Evolutionary conservation across 805 yeast species (phyloP).

Genomic region (Candida hispaniensis): DNA sequence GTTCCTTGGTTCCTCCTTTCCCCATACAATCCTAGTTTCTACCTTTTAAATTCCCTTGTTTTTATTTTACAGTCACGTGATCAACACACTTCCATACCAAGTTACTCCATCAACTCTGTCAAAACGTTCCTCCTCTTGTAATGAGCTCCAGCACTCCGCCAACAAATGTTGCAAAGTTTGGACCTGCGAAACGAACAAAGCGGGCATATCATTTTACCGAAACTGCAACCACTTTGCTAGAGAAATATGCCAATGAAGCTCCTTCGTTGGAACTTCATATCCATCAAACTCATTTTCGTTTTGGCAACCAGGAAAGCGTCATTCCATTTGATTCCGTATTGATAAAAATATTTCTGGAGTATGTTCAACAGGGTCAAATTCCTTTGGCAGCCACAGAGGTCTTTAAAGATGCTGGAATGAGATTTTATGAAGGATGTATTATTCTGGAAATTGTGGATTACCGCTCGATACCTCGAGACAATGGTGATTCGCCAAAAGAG

Average conservation of each 20-base stretch:
- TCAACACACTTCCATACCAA: no score
- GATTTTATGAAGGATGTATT: constrained; percentile 81
- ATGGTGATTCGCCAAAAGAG: constrained; percentile 6
- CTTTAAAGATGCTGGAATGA: constrained; percentile 72
- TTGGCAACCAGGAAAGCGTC: constrained; percentile 82
- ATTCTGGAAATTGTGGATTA: constrained; percentile 84
- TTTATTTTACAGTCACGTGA: no score
- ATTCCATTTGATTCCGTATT: constrained; percentile 72
- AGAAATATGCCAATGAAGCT: constrained; percentile 64
- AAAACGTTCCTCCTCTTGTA: no score
- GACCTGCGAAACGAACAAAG: constrained; percentile 6
- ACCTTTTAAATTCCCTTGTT: no score
- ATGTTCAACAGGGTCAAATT: constrained; percentile 68
- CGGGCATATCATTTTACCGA: constrained; percentile 36
- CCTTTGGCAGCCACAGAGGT: constrained; percentile 88
- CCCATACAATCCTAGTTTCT: no score
- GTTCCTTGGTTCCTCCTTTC: no score
- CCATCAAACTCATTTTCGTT: constrained; percentile 81
- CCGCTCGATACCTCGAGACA: constrained; percentile 34
- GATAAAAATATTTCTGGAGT: constrained; percentile 62
- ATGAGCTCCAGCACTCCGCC: no score
- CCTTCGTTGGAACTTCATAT: constrained; percentile 84
- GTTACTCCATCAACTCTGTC: no score
- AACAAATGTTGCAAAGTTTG: no score
- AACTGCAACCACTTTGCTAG: constrained; percentile 59